Base-by-base conservation (phyloP, 345 rosid genomes). In the Salix koriyanagi region DNA sequence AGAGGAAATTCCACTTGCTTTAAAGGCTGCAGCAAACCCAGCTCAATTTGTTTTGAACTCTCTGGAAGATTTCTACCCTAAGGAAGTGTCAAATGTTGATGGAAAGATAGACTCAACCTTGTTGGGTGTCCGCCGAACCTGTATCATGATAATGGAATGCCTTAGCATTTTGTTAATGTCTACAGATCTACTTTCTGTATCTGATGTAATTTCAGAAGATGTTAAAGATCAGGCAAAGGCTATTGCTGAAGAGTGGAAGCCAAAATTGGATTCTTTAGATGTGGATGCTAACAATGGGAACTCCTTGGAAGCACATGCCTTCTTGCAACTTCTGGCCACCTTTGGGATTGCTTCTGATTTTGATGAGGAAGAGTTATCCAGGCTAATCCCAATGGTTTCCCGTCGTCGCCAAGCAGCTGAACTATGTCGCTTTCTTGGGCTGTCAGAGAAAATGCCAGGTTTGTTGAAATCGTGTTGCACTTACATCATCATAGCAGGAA, bases 91-190 rank as follows among this genome's bases (percentile, higher is more conserved):
- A 67, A 87, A 74, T 60, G 74, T 77, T 52, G 97, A 93, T 83
- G 98, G 95, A 44, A 96, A 96, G 87, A 96, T 94, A 84, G 98
- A 94, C 71, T 87, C 97, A 21, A 85, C 77, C 82, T 88, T 96
- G 42, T 80, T 96, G 89, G 98, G 99, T 79, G 86, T 94, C 69
- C 96, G 99, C 71, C 87, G 99, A 70, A 96, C 98, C 54, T 92
- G 99, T 79, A 96, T 96, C 84, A 92, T 96, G 99, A 81, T 96
- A 90, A 92, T 96, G 99, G 99, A 96, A 65, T 96, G 98, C 89
- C 99, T 94, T 76, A 87, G 92, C 85, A 78, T 87, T 79, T 80
- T 96, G 88, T 88, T 96, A 13, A 81, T 80, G 25, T 79, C 83
- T 79, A 76, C 84, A 74, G 89, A 90, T 77, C 48, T 61, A 41